Evolutionary conservation across 768 basidiomycete genomes (phyloP), one percentile per base, ranked within the genome.

Genomic region (Tricholoma furcatifolium): DNA sequence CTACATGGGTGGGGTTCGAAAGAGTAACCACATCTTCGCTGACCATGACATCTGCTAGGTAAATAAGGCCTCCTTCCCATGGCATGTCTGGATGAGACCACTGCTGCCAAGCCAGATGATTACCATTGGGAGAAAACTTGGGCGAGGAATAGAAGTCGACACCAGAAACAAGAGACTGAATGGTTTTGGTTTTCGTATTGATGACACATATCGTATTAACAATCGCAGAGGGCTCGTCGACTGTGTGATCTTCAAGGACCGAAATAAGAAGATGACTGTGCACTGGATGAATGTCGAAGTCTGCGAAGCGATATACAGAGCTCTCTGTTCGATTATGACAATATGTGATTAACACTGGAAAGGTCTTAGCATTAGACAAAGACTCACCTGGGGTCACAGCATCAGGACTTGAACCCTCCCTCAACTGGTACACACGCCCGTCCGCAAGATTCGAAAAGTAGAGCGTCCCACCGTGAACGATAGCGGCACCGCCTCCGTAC

Each of bases 81-180:
- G 65, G 63, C 65, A 66, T 66, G 35, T 66, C 65, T 7, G 65
- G 65, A 50, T 66, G 65, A 38, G 34, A 50, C 63, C 65, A 66
- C 47, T 66, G 60, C 47, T 61, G 60, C 65, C 65, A 66, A 15
- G 57, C 60, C n/a, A 66, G 50, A 8, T 49, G 60, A 23, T 32
- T 55, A n/a, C 63, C 65, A 40, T 64, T 57, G 2, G 63, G 63
- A 0, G 63, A 61, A 40, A 64, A 64, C 46, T 52, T 61, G 3
- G 65, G 63, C 75, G 77, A 23, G 77, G 84, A 75, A 65, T 91
- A 93, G 70, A 92, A 92, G 62, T 91, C 88, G 4, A 82, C 81
- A 5, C 85, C 87, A 0, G 73, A 67, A 1, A 70, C 43, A 36
- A 91, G 66, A 4, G 77, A 66, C 6, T 71, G 65, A 2, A 86